A percentile compares a stretch with the other conserved stretches of the same genome.
phyloP scores from a whole-genome alignment of 1,284 basidiomycete species.

The Crepidotus sp. region DNA sequence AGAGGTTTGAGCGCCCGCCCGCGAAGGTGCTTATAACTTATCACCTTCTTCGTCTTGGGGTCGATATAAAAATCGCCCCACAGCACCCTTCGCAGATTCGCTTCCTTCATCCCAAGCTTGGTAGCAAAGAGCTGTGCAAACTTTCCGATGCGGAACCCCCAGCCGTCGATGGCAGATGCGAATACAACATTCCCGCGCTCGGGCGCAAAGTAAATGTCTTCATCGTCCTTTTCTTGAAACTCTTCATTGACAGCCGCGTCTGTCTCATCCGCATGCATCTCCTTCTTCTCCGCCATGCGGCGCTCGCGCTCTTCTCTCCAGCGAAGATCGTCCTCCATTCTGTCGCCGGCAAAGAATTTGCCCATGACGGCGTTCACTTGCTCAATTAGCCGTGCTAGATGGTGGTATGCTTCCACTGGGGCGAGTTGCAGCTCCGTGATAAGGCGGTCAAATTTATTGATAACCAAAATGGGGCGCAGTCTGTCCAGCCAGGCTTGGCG shows the following conservation, averaged over 20 bases:
- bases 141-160: slow-evolving; percentile 93
- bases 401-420: slow-evolving; percentile 91
- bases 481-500: slow-evolving; percentile 92
- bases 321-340: slow-evolving; percentile 95
- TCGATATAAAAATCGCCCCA: slow-evolving; percentile 99
- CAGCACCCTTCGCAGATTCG: slow-evolving; percentile 77
- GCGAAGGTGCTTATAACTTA: slow-evolving; percentile 84
- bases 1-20: slow-evolving; percentile 89
- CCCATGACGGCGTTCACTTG: slow-evolving; percentile 99
- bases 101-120: slow-evolving; percentile 89
- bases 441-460: slow-evolving; percentile 96
- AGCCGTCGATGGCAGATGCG: slow-evolving; percentile 93
- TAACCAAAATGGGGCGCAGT: slow-evolving; percentile 85
- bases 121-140: slow-evolving; percentile 91
- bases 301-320: slow-evolving; percentile 91
- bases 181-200: slow-evolving; percentile 96
- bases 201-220: slow-evolving; percentile 96
- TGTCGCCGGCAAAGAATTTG: slow-evolving; percentile 86
- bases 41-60: slow-evolving; percentile 90
- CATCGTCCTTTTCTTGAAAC: slow-evolving; percentile 93
- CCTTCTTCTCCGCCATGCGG: slow-evolving; percentile 67
- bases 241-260: slow-evolving; percentile 53
- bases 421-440: slow-evolving; percentile 91
- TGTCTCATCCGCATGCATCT: slow-evolving; percentile 55
- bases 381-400: slow-evolving; percentile 88